Conservation (phyloP, 177 flowering plant genomes). For the Vitis hybrid region DNA sequence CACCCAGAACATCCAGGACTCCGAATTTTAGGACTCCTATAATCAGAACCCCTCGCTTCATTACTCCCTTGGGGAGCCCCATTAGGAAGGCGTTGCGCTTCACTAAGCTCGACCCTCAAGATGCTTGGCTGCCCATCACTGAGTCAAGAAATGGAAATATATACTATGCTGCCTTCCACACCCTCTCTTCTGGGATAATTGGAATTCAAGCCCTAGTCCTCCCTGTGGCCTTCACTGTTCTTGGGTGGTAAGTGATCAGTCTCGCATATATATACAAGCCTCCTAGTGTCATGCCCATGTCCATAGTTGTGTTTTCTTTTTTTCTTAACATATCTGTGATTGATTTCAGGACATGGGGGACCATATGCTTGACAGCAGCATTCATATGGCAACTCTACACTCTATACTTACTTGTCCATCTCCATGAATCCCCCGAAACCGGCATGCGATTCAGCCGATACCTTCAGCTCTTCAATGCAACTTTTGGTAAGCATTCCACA, state of each 20-base stretch:
- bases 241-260: slow-evolving; percentile 37
- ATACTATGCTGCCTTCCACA: slow-evolving; percentile 45
- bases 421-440: slow-evolving; percentile 38
- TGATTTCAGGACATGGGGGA: slow-evolving; percentile 44
- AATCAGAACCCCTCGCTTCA: slow-evolving; percentile 22
- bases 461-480: slow-evolving; percentile 32
- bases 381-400: slow-evolving; percentile 58
- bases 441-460: slow-evolving; percentile 48
- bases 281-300: background rate
- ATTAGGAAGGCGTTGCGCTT: slow-evolving; percentile 22
- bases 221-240: slow-evolving; percentile 51
- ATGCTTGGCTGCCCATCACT: slow-evolving; percentile 53
- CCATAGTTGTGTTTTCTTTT: background rate
- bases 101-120: slow-evolving; percentile 35
- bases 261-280: background rate
- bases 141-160: slow-evolving; percentile 56
- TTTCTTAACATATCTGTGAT: background rate
- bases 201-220: slow-evolving; percentile 54
- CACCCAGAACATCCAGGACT: background rate
- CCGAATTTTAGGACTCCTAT: slow-evolving; percentile 4
- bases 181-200: slow-evolving; percentile 42
- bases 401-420: slow-evolving; percentile 37
- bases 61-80: slow-evolving; percentile 29
- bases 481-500: slow-evolving; percentile 34
- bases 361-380: slow-evolving; percentile 28